These are phyloP conservation scores for Cudoniella acicularis DNA, from an alignment of 495 filamentous ascomycete species.

Conservation along the genomic window DNA sequence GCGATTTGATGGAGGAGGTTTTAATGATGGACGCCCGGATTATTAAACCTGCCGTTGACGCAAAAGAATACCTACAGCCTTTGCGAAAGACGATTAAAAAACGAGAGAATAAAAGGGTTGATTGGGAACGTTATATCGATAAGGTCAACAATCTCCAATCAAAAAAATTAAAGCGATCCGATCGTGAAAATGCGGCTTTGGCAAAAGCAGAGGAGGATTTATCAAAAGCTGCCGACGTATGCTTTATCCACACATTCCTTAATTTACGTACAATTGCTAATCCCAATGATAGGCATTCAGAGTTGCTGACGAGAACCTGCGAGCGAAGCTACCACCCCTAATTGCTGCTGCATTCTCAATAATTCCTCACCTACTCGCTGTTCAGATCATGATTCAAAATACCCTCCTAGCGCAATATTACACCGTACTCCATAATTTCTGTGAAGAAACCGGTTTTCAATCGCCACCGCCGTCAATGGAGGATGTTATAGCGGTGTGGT, in stretches of 20 bases:
- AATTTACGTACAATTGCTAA: conserved; percentile 9
- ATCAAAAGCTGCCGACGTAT: conserved; percentile 56
- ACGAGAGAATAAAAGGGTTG: conserved; percentile 82
- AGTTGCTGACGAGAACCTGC: conserved; percentile 76
- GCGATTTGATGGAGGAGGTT: conserved; percentile 73
- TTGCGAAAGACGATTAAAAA: conserved; percentile 92
- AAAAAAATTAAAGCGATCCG: conserved; percentile 67
- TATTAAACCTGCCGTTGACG: conserved; percentile 67
- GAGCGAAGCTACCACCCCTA: conserved; percentile 69
- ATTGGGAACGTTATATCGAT: conserved; percentile 79
- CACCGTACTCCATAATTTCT: conserved; percentile 76
- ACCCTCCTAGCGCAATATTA: conserved; percentile 80
- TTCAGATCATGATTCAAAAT: conserved; percentile 79
- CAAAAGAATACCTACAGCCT: conserved; percentile 66
- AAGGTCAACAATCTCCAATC: conserved; percentile 60
- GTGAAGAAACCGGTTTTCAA: conserved; percentile 64
- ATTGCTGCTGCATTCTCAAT: conserved; percentile 72
- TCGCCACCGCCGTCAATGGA: conserved; percentile 72
- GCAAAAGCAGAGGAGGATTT: conserved; percentile 79
- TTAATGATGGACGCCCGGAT: conserved; percentile 67
- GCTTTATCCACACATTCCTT: background rate
- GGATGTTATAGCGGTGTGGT: conserved; percentile 68
- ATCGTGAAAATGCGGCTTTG: conserved; percentile 73
- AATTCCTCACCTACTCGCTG: conserved; percentile 69
- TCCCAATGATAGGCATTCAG: conserved; percentile 64